These are phyloP conservation scores for Lactuca saligna DNA, from an alignment of 129 eudicot genomes.

Conservation along the genomic window DNA sequence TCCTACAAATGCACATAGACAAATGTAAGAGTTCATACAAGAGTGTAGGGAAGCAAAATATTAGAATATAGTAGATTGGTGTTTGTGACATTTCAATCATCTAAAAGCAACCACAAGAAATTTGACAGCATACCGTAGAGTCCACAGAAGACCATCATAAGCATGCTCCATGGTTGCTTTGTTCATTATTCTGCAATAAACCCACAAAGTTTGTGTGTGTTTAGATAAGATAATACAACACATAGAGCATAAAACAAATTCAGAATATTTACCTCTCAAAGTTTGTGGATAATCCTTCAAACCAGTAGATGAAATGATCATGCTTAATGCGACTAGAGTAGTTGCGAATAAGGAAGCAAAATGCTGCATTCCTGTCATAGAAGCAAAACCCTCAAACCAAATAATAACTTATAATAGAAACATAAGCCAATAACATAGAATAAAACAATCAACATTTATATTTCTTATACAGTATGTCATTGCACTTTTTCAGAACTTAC, in stretches of 20 bases:
- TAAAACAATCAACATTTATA: conserved; percentile 2
- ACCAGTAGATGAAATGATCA: conserved; percentile 67
- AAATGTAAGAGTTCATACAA: conserved; percentile 20
- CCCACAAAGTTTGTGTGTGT: not conserved
- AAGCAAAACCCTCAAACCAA: conserved; percentile 12
- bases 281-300: conserved; percentile 64
- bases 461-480: conserved; percentile 6
- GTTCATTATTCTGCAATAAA: conserved; percentile 62
- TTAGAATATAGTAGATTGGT: conserved; percentile 14
- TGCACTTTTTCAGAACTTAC: conserved; percentile 42
- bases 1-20: conserved; percentile 47
- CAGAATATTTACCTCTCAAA: conserved; percentile 64
- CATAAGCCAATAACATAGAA: not conserved
- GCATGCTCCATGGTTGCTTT: conserved; percentile 76
- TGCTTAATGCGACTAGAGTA: conserved; percentile 50
- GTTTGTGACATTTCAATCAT: conserved; percentile 17
- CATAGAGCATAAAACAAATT: conserved; percentile 4
- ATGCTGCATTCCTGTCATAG: conserved; percentile 77
- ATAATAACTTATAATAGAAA: conserved; percentile 4
- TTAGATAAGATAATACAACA: not conserved
- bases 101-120: conserved; percentile 16
- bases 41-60: conserved; percentile 4
- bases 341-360: conserved; percentile 60
- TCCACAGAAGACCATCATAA: conserved; percentile 89
- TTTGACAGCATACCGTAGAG: conserved; percentile 64